Conservation (phyloP, 306 rosid species). For the Prunus campanulata region DNA sequence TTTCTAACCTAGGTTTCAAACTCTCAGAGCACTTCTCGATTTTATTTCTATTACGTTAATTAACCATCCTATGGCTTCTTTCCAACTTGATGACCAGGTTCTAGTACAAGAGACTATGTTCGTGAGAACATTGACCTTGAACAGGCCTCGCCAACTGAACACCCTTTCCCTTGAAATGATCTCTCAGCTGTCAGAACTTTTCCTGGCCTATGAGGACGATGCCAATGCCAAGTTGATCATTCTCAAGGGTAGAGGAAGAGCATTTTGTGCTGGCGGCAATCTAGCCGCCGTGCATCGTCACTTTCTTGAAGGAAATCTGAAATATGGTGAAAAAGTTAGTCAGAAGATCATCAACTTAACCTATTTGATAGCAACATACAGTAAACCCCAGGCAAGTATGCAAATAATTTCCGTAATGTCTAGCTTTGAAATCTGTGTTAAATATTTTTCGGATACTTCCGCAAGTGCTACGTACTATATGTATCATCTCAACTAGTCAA, state of each 20-base stretch:
- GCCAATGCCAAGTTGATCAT: slow-evolving; percentile 51
- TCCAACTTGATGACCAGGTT: slow-evolving; percentile 25
- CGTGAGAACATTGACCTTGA: slow-evolving; percentile 46
- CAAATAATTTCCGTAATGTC: background rate
- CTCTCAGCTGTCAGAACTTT: slow-evolving; percentile 44
- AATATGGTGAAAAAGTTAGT: slow-evolving; percentile 41
- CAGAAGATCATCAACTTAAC: slow-evolving; percentile 37
- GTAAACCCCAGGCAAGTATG: slow-evolving; percentile 31
- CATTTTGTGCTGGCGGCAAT: slow-evolving; percentile 83
- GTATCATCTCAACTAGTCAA: background rate
- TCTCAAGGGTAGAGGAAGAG: slow-evolving; percentile 71
- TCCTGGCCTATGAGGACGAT: slow-evolving; percentile 40
- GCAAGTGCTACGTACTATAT: slow-evolving; percentile 36
- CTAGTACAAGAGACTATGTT: slow-evolving; percentile 42
- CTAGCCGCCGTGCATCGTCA: slow-evolving; percentile 40
- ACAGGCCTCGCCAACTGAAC: slow-evolving; percentile 60
- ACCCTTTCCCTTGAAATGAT: slow-evolving; percentile 60
- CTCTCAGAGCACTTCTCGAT: background rate
- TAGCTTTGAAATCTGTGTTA: no score
- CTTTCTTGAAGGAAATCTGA: slow-evolving; percentile 40
- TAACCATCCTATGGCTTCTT: background rate
- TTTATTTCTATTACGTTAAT: background rate
- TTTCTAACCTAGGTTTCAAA: background rate
- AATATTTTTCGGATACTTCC: no score
- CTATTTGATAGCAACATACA: slow-evolving; percentile 66